Conservation (phyloP, 139 green algal species). For the Edaphochlamys debaryana region DNA sequence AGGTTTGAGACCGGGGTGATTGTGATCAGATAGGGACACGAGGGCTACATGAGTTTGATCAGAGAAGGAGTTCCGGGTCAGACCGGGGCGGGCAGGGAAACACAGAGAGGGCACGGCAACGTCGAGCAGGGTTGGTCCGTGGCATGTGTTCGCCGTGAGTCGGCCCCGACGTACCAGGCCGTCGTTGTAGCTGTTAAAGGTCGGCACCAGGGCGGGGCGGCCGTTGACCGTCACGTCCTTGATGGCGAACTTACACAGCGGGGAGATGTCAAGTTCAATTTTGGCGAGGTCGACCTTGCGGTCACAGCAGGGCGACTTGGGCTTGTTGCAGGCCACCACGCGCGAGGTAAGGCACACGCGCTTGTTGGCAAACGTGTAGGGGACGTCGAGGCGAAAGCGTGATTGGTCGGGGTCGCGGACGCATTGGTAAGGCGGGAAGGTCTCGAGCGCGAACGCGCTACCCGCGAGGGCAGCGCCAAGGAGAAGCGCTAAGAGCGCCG, state of each 20-base stretch:
- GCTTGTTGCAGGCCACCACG: slow-evolving; percentile 12
- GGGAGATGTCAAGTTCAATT: slow-evolving; percentile 30
- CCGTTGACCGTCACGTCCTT: slow-evolving; percentile 8
- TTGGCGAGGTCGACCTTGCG: slow-evolving; percentile 33
- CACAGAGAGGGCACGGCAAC: too few species aligned
- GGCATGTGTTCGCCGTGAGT: too few species aligned
- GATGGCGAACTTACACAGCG: slow-evolving; percentile 14
- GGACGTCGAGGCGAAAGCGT: slow-evolving; percentile 18
- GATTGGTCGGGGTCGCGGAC: slow-evolving; percentile 22
- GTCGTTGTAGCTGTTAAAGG: neutral
- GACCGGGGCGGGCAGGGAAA: too few species aligned
- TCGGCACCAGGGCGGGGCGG: slow-evolving; percentile 6
- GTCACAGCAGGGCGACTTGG: neutral
- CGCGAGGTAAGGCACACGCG: slow-evolving; percentile 17
- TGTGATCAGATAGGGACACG: too few species aligned
- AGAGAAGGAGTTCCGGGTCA: too few species aligned
- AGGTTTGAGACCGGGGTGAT: too few species aligned
- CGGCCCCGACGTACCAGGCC: too few species aligned
- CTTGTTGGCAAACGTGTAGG: neutral
- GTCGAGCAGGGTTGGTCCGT: too few species aligned
- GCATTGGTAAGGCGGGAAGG: slow-evolving; percentile 32
- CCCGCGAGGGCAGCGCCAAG: neutral
- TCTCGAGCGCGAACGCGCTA: neutral
- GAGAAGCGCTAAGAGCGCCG: neutral
- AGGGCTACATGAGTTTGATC: too few species aligned